Conservation (phyloP, 257 asterid genomes). For the Ilex asprella region DNA sequence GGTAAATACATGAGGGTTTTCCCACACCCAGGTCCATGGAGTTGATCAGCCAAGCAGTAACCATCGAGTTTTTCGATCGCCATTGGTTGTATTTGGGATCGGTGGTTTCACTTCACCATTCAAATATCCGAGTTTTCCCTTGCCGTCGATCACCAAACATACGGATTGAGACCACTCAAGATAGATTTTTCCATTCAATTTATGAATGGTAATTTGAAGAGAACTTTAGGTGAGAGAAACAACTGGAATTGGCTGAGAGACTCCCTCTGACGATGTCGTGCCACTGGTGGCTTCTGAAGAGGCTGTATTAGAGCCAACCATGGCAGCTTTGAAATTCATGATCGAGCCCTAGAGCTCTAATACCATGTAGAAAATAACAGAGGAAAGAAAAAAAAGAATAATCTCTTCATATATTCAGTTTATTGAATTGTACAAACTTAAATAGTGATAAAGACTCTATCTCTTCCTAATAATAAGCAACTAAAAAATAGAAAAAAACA, state of each 20-base stretch:
- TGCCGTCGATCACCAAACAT: background rate
- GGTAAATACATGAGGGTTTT: background rate
- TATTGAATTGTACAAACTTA: background rate
- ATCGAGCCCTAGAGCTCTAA: background rate
- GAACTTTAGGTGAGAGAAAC: background rate
- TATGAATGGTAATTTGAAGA: no score
- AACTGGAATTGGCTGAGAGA: background rate
- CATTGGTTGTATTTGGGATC: constrained; percentile 1
- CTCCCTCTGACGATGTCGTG: background rate
- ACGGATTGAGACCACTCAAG: background rate
- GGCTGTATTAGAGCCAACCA: constrained; percentile 1
- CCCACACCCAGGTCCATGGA: background rate
- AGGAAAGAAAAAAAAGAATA: background rate
- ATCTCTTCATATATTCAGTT: background rate
- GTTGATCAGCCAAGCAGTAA: background rate
- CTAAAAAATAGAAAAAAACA: background rate
- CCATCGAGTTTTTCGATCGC: background rate
- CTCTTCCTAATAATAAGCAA: background rate
- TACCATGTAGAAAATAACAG: background rate
- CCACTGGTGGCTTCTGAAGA: background rate
- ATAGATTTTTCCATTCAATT: background rate
- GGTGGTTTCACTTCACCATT: background rate
- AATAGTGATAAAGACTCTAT: background rate
- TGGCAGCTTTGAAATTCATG: constrained; percentile 3
- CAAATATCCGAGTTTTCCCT: background rate